These are phyloP conservation scores for Heliamphora exappendiculata DNA, from an alignment of 148 eudicot species.

Conservation along the genomic window DNA sequence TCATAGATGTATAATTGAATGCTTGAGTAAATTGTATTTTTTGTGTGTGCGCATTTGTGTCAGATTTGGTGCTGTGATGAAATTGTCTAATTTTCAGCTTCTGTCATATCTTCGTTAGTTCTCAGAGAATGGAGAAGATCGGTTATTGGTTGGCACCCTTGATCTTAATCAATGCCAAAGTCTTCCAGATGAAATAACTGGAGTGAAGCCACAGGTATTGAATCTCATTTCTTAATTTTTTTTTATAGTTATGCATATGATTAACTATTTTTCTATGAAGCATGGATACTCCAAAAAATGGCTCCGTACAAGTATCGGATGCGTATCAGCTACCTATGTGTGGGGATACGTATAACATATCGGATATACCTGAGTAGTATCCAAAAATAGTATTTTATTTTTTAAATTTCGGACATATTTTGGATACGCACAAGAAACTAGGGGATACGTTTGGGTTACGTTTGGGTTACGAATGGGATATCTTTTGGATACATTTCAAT, in stretches of 20 bases:
- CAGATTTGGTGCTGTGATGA: background rate
- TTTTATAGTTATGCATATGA: background rate
- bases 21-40: background rate
- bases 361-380: too few species aligned
- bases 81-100: conserved; percentile 7
- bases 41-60: background rate
- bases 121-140: conserved; percentile 47
- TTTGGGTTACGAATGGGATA: too few species aligned
- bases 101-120: conserved; percentile 31
- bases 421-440: too few species aligned
- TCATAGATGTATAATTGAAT: background rate
- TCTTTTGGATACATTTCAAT: too few species aligned
- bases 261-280: background rate
- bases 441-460: too few species aligned
- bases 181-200: conserved; percentile 84
- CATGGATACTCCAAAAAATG: too few species aligned
- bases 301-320: too few species aligned
- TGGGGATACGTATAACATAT: too few species aligned
- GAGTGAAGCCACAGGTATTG: conserved; percentile 75
- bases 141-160: conserved; percentile 73
- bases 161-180: conserved; percentile 77
- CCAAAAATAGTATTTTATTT: too few species aligned
- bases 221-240: background rate
- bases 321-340: too few species aligned
- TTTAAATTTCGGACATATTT: too few species aligned